Base-by-base conservation (phyloP, 164 flowering plant genomes). In the Dillenia suffruticosa region DNA sequence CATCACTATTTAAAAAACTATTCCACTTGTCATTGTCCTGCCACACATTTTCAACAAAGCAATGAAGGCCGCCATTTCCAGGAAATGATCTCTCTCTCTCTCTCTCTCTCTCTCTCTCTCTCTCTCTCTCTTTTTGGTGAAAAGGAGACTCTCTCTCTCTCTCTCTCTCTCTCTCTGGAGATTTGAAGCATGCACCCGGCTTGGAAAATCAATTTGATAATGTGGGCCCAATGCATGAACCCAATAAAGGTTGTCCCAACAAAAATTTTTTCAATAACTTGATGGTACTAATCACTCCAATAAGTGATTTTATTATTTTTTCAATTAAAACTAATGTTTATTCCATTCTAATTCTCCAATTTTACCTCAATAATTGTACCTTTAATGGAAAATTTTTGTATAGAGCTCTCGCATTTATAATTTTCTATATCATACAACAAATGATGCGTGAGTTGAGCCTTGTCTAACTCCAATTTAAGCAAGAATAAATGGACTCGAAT, bases 11-110 rank as follows among this genome's bases (percentile, higher is more conserved):
- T 1, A 19, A 19, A 19, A 19, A 19, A 19, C 22, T 19, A 19
- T 1, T 19, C 22, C 22, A 19, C 22, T 19, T 19, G 22, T 19
- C 1, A 19, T 19, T 19, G 22, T 19, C 22, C 22, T 19, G 22
- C 22, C 22, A 19, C 22, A 19, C 22, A 12, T 44, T n/a, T 17
- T 45, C 24, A 59, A 60, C 40, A 48, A 19, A 19, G 22, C 22
- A 19, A 12, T 2, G 8, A 26, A 24, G 53, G 54, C 22, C 15
- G 64, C 60, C 60, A 43, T 55, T 67, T 67, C 70, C 14, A 32
- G 50, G 64, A 67, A 67, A 47, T 13, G 51, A 22, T 14, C 9
- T 5, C n/a, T 14, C 46, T 15, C 49, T 51, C 48, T 32, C 64
- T 40, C 64, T 61, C 48, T 51, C 47, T 49, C 49, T 50, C 46